Evolutionary conservation across 176 grass and related monocot species (phyloP).

Genomic region (Carex littledalei): DNA sequence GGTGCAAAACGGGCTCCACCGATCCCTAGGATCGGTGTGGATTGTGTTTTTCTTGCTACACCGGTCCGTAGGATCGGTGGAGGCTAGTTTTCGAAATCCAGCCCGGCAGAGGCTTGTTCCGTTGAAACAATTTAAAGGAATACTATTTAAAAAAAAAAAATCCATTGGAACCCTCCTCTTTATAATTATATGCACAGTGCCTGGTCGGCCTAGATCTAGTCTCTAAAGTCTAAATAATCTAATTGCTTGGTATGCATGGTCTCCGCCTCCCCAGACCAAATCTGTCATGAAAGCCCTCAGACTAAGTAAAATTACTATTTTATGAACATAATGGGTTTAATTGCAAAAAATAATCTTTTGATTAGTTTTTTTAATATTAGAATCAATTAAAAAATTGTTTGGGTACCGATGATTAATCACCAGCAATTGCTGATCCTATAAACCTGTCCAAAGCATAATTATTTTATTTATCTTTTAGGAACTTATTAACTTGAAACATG

Average conservation of each 20-base stretch:
- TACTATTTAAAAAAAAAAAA: too few species aligned
- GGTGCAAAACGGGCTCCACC: too few species aligned
- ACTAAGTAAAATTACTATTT: neutral
- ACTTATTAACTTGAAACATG: neutral
- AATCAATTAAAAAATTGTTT: neutral
- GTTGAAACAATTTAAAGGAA: too few species aligned
- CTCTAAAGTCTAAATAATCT: neutral
- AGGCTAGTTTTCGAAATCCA: too few species aligned
- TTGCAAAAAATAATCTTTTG: neutral
- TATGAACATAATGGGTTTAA: neutral
- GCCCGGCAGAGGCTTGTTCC: too few species aligned
- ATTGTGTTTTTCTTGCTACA: too few species aligned
- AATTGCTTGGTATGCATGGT: neutral
- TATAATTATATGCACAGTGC: neutral
- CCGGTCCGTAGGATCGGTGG: too few species aligned
- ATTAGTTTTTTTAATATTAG: neutral
- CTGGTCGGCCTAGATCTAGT: conserved; percentile 6
- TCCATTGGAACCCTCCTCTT: too few species aligned
- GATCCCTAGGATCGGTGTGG: too few species aligned
- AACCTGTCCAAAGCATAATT: neutral
- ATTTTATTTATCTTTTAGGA: neutral
- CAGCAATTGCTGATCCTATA: neutral
- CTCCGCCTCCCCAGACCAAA: neutral
- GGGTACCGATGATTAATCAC: neutral
- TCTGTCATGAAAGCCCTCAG: neutral